These are phyloP conservation scores for Penicillium sp. DNA, from an alignment of 2,329 filamentous ascomycete species.

Conservation along the genomic window DNA sequence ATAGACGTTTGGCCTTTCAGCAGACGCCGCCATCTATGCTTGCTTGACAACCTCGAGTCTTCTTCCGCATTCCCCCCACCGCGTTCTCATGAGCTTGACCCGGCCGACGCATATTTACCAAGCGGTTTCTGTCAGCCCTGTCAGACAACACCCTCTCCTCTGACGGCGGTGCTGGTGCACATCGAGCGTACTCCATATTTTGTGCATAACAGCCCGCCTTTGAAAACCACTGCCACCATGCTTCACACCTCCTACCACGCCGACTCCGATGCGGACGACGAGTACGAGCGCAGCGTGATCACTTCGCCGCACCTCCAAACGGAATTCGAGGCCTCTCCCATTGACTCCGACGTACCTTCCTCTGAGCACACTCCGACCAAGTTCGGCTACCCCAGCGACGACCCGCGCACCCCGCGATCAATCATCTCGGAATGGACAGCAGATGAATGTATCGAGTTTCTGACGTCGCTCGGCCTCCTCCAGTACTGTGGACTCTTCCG, in stretches of 20 bases:
- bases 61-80: slow-evolving; percentile 3
- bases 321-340: slow-evolving; percentile 55
- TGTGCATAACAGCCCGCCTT: background rate
- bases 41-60: slow-evolving; percentile 1
- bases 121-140: slow-evolving; percentile 4
- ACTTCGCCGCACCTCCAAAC: slow-evolving; percentile 54
- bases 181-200: background rate
- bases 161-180: slow-evolving; percentile 7
- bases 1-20: background rate
- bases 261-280: slow-evolving; percentile 62
- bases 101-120: slow-evolving; percentile 14
- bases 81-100: slow-evolving; percentile 8
- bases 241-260: slow-evolving; percentile 53
- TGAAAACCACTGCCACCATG: slow-evolving; percentile 28
- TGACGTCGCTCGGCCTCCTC: slow-evolving; percentile 69
- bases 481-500: slow-evolving; percentile 81
- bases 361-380: slow-evolving; percentile 61
- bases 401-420: slow-evolving; percentile 51
- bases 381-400: slow-evolving; percentile 50
- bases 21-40: slow-evolving; percentile 3
- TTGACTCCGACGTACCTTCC: slow-evolving; percentile 55
- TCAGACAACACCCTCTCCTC: background rate
- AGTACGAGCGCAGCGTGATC: slow-evolving; percentile 59
- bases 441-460: slow-evolving; percentile 86
- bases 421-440: slow-evolving; percentile 61